Evolutionary conservation across 108 stramenopile genomes (phyloP).

Genomic region (Skeletonema menzelii): DNA sequence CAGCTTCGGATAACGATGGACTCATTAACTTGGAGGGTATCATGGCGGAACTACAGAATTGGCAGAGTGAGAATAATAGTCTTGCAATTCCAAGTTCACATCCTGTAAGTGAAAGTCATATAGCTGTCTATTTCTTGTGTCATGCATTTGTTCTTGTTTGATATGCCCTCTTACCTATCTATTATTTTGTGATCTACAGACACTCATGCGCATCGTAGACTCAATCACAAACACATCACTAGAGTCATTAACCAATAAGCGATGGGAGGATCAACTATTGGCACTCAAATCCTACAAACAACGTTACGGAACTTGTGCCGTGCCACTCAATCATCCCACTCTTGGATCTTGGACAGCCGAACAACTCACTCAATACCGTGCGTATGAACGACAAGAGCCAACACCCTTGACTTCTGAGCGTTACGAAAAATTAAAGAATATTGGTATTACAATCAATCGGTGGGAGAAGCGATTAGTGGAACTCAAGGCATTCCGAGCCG

Average conservation of each 20-base stretch:
- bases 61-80: slow-evolving; percentile 7
- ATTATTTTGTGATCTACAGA: neutral
- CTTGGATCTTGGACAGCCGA: slow-evolving; percentile 7
- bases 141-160: too few relatives aligned
- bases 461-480: slow-evolving; percentile 28
- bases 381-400: neutral
- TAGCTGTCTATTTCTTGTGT: neutral
- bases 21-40: slow-evolving; percentile 15
- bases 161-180: neutral
- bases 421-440: slow-evolving; percentile 2
- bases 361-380: slow-evolving; percentile 8
- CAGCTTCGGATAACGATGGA: neutral
- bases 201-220: slow-evolving; percentile 3
- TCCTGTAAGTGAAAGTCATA: neutral
- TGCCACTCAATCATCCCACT: neutral
- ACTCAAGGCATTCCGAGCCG: slow-evolving; percentile 13
- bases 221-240: neutral
- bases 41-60: slow-evolving; percentile 15
- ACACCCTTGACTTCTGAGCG: neutral
- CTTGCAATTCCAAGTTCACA: slow-evolving; percentile 20
- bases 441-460: slow-evolving; percentile 13
- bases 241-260: neutral
- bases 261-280: slow-evolving; percentile 7
- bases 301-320: neutral
- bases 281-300: slow-evolving; percentile 2